Base-by-base conservation (phyloP, 768 basidiomycete genomes). In the Calocybe gangraenosa region DNA sequence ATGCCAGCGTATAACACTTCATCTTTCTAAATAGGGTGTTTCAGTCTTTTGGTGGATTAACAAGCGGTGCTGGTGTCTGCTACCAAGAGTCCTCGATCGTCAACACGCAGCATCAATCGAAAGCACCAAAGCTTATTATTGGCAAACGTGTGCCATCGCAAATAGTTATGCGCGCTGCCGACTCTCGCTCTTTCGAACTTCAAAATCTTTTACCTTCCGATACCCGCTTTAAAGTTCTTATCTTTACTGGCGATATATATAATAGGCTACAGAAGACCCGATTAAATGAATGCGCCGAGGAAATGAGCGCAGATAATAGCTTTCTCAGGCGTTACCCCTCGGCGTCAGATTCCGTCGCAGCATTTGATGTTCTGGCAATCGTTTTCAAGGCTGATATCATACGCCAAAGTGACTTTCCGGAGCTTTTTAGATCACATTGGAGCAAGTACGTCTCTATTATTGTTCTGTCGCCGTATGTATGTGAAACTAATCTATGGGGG, bases 71-170 rank as follows among this genome's bases (percentile, higher is more conserved):
- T 32, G 74, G 77, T 11, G 72, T 81, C 30, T 73, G 70, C 37
- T 84, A 82, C 52, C 58, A 54, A 1, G 62, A 68, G 17, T 80
- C 77, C 3, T n/a, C 58, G 0, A 71, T 82, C 41, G 69, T 74
- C 9, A 54, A 67, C 37, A 42, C 62, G 0, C 58, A 49, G 14
- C 52, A 68, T 38, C 72, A 79, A 48, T 22, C 58, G 4, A 47
- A 58, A 31, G 75, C 79, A 0, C 47, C 38, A 7, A 64, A 69
- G 7, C 57, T 82, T 1, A 61, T 63, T 10, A 59, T 80, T 25
- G 82, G 82, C 4, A 63, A 77, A 63, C 75, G 81, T 21, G 59
- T 80, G 49, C 64, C 70, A 21, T 76, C 79, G 3, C 74, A 75
- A 35, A 55, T 66, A 7, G 60, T 82, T 19, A 54, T 79, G 19